Conservation (phyloP, 768 basidiomycete genomes). For the Termitomyces sp. region DNA sequence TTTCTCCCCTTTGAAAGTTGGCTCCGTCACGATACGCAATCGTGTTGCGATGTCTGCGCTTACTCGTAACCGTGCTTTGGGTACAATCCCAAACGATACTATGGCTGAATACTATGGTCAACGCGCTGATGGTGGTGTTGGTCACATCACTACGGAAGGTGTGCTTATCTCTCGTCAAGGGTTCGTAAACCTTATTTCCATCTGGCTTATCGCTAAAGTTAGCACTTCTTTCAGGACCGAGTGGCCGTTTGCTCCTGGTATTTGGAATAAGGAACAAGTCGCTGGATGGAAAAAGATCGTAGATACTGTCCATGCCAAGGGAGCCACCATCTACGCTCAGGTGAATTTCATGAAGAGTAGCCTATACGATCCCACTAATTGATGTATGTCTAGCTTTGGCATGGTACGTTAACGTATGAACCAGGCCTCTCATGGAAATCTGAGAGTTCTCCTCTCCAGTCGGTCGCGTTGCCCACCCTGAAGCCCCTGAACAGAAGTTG, state of each 20-base stretch:
- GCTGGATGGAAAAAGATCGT: conserved; percentile 45
- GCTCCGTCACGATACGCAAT: conserved; percentile 31
- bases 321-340: conserved; percentile 45
- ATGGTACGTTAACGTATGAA: conserved; percentile 26
- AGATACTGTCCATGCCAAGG: conserved; percentile 45
- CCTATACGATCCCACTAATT: neutral
- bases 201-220: neutral
- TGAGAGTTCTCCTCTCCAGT: conserved; percentile 19
- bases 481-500: conserved; percentile 36
- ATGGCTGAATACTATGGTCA: conserved; percentile 39
- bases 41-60: conserved; percentile 34
- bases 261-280: conserved; percentile 45
- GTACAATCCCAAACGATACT: conserved; percentile 31
- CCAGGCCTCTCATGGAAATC: neutral
- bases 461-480: conserved; percentile 36
- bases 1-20: conserved; percentile 30
- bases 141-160: conserved; percentile 37
- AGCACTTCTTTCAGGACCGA: conserved; percentile 33
- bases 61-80: conserved; percentile 34
- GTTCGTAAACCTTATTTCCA: conserved; percentile 20
- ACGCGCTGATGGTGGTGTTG: conserved; percentile 34
- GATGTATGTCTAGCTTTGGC: conserved; percentile 30
- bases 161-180: conserved; percentile 41
- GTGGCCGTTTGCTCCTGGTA: conserved; percentile 44
- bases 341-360: conserved; percentile 15